phyloP scores from a whole-genome alignment of 2,329 filamentous ascomycete genomes.

The Daldinia eschscholtzii region DNA sequence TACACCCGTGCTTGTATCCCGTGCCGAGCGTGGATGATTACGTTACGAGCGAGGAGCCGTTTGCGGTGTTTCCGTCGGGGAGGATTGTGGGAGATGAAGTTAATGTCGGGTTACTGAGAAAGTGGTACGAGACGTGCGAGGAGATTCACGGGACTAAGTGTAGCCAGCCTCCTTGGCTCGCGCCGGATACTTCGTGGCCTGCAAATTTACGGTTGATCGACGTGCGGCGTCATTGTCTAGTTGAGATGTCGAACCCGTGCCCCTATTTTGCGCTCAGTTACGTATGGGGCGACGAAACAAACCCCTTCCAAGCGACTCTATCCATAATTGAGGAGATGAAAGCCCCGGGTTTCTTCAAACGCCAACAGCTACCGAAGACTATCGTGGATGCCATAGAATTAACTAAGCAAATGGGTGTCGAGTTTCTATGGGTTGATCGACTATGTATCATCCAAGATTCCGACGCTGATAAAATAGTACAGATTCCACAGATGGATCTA shows the following conservation, averaged over 20 bases:
- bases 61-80: conserved; percentile 37
- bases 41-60: conserved; percentile 20
- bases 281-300: conserved; percentile 39
- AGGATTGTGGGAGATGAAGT: conserved; percentile 26
- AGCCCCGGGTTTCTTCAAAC: conserved; percentile 13
- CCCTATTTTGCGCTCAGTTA: conserved; percentile 42
- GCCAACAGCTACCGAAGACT: conserved; percentile 31
- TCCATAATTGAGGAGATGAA: conserved; percentile 19
- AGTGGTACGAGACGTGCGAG: neutral
- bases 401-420: conserved; percentile 40
- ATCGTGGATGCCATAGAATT: conserved; percentile 43
- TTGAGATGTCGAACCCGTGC: conserved; percentile 21
- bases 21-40: conserved; percentile 38
- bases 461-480: conserved; percentile 34
- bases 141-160: neutral
- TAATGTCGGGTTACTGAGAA: conserved; percentile 27
- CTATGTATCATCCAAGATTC: conserved; percentile 50
- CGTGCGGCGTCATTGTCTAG: conserved; percentile 25
- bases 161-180: neutral
- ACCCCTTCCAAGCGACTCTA: conserved; percentile 24
- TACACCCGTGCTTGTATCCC: conserved; percentile 42
- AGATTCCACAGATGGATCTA: conserved; percentile 48
- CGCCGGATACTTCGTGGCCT: neutral
- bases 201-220: neutral
- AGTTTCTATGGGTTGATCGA: conserved; percentile 50